Percentiles rank a stretch among this genome's conserved stretches.
phyloP scores from a whole-genome alignment of 176 grass and related monocot genomes.

The Miscanthus lutarioriparius region DNA sequence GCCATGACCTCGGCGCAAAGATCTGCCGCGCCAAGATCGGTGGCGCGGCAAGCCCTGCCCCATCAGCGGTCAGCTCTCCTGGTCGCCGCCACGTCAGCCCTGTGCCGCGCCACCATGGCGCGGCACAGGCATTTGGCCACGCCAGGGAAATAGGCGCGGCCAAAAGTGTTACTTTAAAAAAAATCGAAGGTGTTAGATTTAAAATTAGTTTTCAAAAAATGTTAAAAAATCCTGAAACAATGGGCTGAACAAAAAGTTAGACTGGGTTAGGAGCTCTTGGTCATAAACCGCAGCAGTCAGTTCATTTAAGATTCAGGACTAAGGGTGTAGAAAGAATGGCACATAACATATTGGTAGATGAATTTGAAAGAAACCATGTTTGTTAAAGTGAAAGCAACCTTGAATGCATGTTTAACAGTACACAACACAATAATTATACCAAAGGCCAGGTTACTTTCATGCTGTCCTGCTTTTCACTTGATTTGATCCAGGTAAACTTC shows the following conservation, averaged over 20 bases:
- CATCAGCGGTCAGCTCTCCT: too few species aligned
- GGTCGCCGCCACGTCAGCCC: too few species aligned
- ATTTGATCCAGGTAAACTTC: slow-evolving; percentile 8
- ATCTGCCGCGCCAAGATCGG: too few species aligned
- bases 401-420: neutral
- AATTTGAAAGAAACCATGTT: neutral
- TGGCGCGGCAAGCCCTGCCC: too few species aligned
- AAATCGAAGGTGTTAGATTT: too few species aligned
- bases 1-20: too few species aligned
- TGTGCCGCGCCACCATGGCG: too few species aligned
- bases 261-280: neutral
- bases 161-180: too few species aligned
- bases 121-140: too few species aligned
- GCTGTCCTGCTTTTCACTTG: neutral
- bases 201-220: too few species aligned
- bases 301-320: slow-evolving; percentile 4
- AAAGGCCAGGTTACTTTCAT: slow-evolving; percentile 17
- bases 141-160: too few species aligned
- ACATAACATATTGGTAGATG: neutral
- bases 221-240: too few species aligned
- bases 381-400: neutral
- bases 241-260: neutral
- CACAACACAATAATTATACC: neutral
- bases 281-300: neutral
- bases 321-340: slow-evolving; percentile 5